Base-by-base conservation (phyloP, 1,284 basidiomycete genomes). In the Ceraceosorus bombacis region DNA sequence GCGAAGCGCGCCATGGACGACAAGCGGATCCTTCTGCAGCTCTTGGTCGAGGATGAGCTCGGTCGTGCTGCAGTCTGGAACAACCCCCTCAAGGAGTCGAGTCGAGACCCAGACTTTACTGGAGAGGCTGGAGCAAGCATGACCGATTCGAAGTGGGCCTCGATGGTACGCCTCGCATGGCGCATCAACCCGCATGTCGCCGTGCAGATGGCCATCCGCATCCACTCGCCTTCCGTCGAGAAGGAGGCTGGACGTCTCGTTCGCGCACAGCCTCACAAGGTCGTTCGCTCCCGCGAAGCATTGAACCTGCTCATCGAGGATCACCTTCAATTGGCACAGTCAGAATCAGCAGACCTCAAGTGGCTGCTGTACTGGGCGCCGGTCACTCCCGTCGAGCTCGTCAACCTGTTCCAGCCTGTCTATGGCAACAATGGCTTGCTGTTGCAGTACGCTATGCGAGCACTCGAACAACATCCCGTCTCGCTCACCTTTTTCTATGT, bases 401-500 rank as follows among this genome's bases (percentile, higher is more conserved):
- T 77, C 55, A 58, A 66, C 27, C 67, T 74, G 7, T 74, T 77
- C 67, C 66, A 70, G 55, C 70, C 73, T 1, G 64, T 66, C 48
- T 72, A 70, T 58, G 65, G 56, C 15, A 90, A 86, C 70, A 86
- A 97, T 71, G 88, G 93, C 0, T 78, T 91, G 48, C 80, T 97
- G 46, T 80, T 98, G 40, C 95, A 99, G 85, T 98, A 96, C 78
- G 93, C 94, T 0, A 92, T 98, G 81, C 85, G 93, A 53, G 90
- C 93, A 1, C 81, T 99, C 49, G 91, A 94, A 77, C 88, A 95
- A 77, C 92, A 97, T 76, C 90, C 92, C 0, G 89, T 98, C 13
- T 87, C 91, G 36, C 78, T 97, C 52, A 94, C 93, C 0, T 99
- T 99, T 83, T 99, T 98, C 83, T 99, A 96, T 77, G 91, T 99